Base-by-base conservation (phyloP, 352 stramenopile species). In the Phytophthora boehmeriae region DNA sequence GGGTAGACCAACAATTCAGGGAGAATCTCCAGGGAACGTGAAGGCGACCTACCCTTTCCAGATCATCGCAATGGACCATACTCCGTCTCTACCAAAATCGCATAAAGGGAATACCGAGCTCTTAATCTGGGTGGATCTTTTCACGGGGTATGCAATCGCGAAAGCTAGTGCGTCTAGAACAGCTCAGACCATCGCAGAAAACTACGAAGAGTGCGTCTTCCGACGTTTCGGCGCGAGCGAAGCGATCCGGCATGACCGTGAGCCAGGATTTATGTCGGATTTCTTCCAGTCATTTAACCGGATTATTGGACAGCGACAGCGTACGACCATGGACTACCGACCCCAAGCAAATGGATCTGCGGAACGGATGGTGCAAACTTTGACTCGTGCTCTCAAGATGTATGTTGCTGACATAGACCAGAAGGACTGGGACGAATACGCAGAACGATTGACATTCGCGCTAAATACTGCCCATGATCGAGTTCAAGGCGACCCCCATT, bases 61-160 rank as follows among this genome's bases (percentile, higher is more conserved):
- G n/a, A n/a, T n/a, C n/a, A n/a, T n/a, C n/a, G n/a, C n/a, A n/a
- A n/a, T n/a, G n/a, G n/a, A n/a, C n/a, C 61, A 71, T 19, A 63
- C 66, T 8, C 60, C 61, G 9, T 66, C 66, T 6, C 41, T 75
- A 1, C 66, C 66, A 75, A 75, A n/a, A n/a, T n/a, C n/a, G n/a
- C n/a, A n/a, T n/a, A n/a, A n/a, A n/a, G n/a, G n/a, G n/a, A n/a
- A n/a, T 32, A 59, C 61, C 1, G 66, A 68, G 39, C 32, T 73
- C 9, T 39, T 73, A 2, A 32, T 73, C 1, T n/a, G 53, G 54
- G 38, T 68, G 6, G 59, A 66, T 39, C 50, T 61, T 5, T 49
- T 63, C 35, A 63, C 53, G 0, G 54, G 65, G 2, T 70, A 49
- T 27, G 49, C 57, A 47, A 54, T 75, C 9, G 48, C 41, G 4